Conservation (phyloP, 352 stramenopile species). For the Pythium graminicola region DNA sequence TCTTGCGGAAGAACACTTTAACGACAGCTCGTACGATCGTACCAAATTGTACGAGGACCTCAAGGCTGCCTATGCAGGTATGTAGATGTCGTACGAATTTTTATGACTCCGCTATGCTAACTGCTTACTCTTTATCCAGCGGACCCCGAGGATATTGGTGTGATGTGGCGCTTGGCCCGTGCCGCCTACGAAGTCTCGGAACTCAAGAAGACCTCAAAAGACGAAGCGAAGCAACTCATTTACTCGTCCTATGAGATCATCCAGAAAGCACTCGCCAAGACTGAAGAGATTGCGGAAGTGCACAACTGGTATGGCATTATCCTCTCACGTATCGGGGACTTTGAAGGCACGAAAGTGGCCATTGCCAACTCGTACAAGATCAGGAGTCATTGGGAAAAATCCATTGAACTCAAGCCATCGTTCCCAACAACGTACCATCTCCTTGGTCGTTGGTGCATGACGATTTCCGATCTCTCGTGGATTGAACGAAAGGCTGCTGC, state of each 20-base stretch:
- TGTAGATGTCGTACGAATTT: not conserved
- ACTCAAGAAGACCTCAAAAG: constrained; percentile 24
- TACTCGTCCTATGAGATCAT: constrained; percentile 48
- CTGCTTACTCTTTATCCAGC: constrained; percentile 6
- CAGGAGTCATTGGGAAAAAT: constrained; percentile 53
- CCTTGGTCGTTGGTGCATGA: constrained; percentile 66
- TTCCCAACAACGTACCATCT: constrained; percentile 65
- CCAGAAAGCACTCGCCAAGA: constrained; percentile 34
- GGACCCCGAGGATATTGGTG: constrained; percentile 24
- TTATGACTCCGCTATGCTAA: not conserved
- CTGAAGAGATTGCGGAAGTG: constrained; percentile 37
- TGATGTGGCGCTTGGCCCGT: constrained; percentile 31
- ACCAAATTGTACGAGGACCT: constrained; percentile 58
- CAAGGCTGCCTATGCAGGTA: constrained; percentile 26
- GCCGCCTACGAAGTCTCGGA: constrained; percentile 33
- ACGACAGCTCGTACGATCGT: constrained; percentile 65
- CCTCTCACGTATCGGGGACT: constrained; percentile 55
- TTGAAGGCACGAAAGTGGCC: constrained; percentile 58
- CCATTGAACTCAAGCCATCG: constrained; percentile 61
- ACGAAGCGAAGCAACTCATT: constrained; percentile 34
- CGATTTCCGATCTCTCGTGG: constrained; percentile 75
- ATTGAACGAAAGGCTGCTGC: constrained; percentile 62
- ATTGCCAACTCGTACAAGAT: constrained; percentile 64
- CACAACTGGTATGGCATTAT: constrained; percentile 80
- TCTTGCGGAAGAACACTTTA: constrained; percentile 76